These are phyloP conservation scores for Penicillium sp. DNA, from an alignment of 2,329 filamentous ascomycete species.

Conservation along the genomic window DNA sequence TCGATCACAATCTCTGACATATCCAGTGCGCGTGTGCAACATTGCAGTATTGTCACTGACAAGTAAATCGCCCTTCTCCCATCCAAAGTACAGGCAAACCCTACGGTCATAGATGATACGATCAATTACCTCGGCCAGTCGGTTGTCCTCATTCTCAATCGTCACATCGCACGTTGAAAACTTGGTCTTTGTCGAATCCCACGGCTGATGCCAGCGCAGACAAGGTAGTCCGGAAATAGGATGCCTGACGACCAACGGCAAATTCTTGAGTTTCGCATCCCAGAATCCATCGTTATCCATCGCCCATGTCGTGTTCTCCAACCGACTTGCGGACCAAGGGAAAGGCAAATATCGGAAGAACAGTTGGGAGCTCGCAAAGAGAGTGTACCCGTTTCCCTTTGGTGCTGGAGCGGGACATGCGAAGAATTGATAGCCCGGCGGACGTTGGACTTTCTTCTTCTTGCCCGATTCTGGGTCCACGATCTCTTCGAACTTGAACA, in stretches of 20 bases:
- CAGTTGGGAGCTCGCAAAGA: conserved; percentile 56
- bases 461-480: conserved; percentile 40
- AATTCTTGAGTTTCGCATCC: conserved; percentile 43
- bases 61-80: conserved; percentile 59
- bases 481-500: conserved; percentile 56
- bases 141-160: conserved; percentile 47
- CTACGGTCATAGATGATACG: conserved; percentile 53
- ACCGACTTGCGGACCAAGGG: conserved; percentile 28
- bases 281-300: conserved; percentile 54
- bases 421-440: conserved; percentile 58
- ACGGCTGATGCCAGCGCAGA: conserved; percentile 58
- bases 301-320: conserved; percentile 42
- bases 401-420: conserved; percentile 48
- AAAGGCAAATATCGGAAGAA: conserved; percentile 52
- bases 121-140: conserved; percentile 44
- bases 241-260: conserved; percentile 51
- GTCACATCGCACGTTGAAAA: conserved; percentile 51
- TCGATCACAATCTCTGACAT: conserved; percentile 27
- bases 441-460: conserved; percentile 44
- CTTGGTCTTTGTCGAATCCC: conserved; percentile 54
- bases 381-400: conserved; percentile 54
- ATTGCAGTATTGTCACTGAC: conserved; percentile 53
- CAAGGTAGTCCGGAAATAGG: conserved; percentile 51
- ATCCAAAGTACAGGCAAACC: conserved; percentile 53
- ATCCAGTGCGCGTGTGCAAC: conserved; percentile 30